These are phyloP conservation scores for Penicillium sp. DNA, from an alignment of 2,329 filamentous ascomycete species.

Conservation along the genomic window DNA sequence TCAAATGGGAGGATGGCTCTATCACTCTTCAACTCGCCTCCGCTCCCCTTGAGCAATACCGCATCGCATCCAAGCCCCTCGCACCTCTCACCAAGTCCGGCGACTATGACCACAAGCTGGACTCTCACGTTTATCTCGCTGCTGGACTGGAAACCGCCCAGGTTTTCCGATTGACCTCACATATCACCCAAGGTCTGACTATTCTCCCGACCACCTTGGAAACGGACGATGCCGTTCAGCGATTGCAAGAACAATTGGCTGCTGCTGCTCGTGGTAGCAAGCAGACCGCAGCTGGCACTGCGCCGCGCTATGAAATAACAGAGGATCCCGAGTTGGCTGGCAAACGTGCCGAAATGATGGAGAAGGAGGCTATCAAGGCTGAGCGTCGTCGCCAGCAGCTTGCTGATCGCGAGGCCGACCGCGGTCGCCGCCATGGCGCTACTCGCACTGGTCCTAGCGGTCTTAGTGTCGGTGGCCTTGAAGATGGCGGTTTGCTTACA, in stretches of 20 bases:
- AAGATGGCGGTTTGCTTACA: slow-evolving; percentile 52
- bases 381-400: slow-evolving; percentile 56
- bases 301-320: slow-evolving; percentile 57
- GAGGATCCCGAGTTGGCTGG: slow-evolving; percentile 63
- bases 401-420: slow-evolving; percentile 54
- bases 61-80: slow-evolving; percentile 57
- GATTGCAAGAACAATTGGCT: slow-evolving; percentile 60
- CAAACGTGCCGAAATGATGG: slow-evolving; percentile 58
- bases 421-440: slow-evolving; percentile 50
- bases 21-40: slow-evolving; percentile 65
- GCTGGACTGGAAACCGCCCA: slow-evolving; percentile 57
- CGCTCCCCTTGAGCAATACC: slow-evolving; percentile 59
- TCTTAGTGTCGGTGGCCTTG: slow-evolving; percentile 56
- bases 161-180: slow-evolving; percentile 60
- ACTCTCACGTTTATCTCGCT: slow-evolving; percentile 63
- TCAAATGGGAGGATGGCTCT: slow-evolving; percentile 67
- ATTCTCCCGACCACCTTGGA: slow-evolving; percentile 56
- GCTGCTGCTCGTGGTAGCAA: slow-evolving; percentile 54
- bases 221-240: slow-evolving; percentile 60
- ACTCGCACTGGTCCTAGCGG: slow-evolving; percentile 49
- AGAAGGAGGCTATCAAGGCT: slow-evolving; percentile 56
- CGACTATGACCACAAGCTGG: slow-evolving; percentile 54
- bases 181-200: slow-evolving; percentile 59
- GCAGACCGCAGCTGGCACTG: slow-evolving; percentile 50
- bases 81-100: slow-evolving; percentile 54